Evolutionary conservation across 2,329 filamentous ascomycete genomes (phyloP).

Genomic region (Fusarium sp.): DNA sequence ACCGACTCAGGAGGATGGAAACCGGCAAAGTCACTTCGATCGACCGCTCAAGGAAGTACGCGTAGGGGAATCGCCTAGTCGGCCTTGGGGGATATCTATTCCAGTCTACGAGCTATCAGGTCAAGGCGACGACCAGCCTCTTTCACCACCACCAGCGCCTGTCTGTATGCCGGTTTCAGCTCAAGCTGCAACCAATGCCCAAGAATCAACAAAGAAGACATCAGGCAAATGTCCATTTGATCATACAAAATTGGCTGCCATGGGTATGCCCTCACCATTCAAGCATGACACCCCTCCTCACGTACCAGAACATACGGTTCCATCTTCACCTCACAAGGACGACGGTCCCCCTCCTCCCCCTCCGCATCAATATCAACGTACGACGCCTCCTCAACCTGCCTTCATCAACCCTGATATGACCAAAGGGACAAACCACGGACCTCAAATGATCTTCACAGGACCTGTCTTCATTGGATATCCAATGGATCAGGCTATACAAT

Average conservation of each 20-base stretch:
- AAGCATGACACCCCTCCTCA: constrained; percentile 30
- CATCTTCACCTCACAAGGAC: constrained; percentile 42
- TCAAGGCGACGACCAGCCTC: constrained; percentile 56
- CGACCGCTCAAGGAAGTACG: constrained; percentile 87
- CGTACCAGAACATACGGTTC: constrained; percentile 19
- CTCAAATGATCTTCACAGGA: constrained; percentile 89
- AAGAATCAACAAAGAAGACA: constrained; percentile 46
- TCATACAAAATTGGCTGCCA: constrained; percentile 59
- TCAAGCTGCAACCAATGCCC: constrained; percentile 40
- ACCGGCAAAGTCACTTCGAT: constrained; percentile 82
- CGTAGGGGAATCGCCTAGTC: constrained; percentile 92
- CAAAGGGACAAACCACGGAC: constrained; percentile 52
- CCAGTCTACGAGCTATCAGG: constrained; percentile 66
- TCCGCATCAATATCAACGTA: constrained; percentile 19
- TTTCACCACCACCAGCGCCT: constrained; percentile 70
- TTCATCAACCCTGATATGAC: constrained; percentile 63
- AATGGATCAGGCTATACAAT: constrained; percentile 81
- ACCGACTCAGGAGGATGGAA: constrained; percentile 58
- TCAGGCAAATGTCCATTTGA: constrained; percentile 71
- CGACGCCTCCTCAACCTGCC: constrained; percentile 57
- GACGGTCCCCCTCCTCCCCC: constrained; percentile 30
- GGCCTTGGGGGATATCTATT: constrained; percentile 92
- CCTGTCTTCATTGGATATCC: constrained; percentile 95
- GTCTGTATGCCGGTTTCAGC: constrained; percentile 62
- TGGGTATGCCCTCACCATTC: constrained; percentile 45